Evolutionary conservation across 1,139 yeast genomes (phyloP).

Genomic region (Groenewaldozyma sp.): DNA sequence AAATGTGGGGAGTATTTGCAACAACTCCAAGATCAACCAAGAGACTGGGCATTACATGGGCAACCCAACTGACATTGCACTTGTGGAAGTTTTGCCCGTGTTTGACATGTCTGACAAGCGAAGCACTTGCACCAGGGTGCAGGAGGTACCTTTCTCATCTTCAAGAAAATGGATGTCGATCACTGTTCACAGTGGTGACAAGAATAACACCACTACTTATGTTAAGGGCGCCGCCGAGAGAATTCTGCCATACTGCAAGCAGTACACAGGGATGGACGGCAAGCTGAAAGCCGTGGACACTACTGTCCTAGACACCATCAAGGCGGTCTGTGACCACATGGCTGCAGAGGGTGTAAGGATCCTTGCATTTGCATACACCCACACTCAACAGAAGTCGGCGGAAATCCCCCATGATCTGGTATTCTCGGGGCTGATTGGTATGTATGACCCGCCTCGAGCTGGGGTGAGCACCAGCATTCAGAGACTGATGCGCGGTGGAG

Average conservation of each 20-base stretch:
- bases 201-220: constrained; percentile 46
- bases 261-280: constrained; percentile 52
- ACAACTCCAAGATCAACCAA: constrained; percentile 54
- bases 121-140: constrained; percentile 45
- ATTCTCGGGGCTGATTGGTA: constrained; percentile 81
- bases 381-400: constrained; percentile 4
- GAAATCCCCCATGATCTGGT: constrained; percentile 44
- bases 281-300: constrained; percentile 43
- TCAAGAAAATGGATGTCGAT: constrained; percentile 86
- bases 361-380: constrained; percentile 58
- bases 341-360: constrained; percentile 85
- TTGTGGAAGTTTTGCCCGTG: constrained; percentile 61
- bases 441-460: constrained; percentile 95
- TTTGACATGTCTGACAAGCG: constrained; percentile 69
- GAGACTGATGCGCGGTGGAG: constrained; percentile 78
- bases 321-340: constrained; percentile 49
- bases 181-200: constrained; percentile 51
- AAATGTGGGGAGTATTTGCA: constrained; percentile 69
- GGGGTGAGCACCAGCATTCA: constrained; percentile 67
- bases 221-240: constrained; percentile 88
- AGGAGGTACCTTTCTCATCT: constrained; percentile 81
- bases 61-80: constrained; percentile 89
- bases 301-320: constrained; percentile 38
- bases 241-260: constrained; percentile 53
- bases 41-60: constrained; percentile 73